These are phyloP conservation scores for Chamaecyparis obtusa DNA, from an alignment of 75 land plant genomes.

Conservation along the genomic window DNA sequence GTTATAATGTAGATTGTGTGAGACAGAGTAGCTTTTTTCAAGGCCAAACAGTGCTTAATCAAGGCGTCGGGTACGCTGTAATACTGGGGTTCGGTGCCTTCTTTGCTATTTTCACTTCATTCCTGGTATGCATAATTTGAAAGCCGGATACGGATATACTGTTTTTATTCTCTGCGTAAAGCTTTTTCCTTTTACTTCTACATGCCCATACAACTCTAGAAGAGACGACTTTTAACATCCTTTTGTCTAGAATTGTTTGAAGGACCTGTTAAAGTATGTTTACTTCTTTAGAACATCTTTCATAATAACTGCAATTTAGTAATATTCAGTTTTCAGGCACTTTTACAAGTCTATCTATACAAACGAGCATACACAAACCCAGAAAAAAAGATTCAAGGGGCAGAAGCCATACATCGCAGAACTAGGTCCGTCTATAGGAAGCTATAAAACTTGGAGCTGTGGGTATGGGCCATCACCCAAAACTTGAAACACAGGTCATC, in stretches of 20 bases:
- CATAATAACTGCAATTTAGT: background rate
- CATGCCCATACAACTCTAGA: no score
- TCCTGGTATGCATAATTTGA: constrained; percentile 54
- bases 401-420: background rate
- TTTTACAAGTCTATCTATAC: background rate
- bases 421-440: background rate
- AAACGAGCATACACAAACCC: background rate
- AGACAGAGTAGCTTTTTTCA: constrained; percentile 75
- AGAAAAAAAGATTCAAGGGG: background rate
- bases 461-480: background rate
- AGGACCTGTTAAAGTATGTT: background rate
- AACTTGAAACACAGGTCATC: background rate
- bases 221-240: no score
- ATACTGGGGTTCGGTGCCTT: constrained; percentile 97
- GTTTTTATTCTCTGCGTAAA: background rate
- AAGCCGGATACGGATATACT: background rate
- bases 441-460: background rate
- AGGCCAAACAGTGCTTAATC: constrained; percentile 60
- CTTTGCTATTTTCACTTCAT: constrained; percentile 95
- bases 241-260: background rate
- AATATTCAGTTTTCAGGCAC: background rate
- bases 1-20: constrained; percentile 45
- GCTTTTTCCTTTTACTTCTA: background rate
- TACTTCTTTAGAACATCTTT: background rate
- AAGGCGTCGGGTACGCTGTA: constrained; percentile 89